phyloP scores from a whole-genome alignment of 2,329 filamentous ascomycete species.

The Thelonectria discophora region DNA sequence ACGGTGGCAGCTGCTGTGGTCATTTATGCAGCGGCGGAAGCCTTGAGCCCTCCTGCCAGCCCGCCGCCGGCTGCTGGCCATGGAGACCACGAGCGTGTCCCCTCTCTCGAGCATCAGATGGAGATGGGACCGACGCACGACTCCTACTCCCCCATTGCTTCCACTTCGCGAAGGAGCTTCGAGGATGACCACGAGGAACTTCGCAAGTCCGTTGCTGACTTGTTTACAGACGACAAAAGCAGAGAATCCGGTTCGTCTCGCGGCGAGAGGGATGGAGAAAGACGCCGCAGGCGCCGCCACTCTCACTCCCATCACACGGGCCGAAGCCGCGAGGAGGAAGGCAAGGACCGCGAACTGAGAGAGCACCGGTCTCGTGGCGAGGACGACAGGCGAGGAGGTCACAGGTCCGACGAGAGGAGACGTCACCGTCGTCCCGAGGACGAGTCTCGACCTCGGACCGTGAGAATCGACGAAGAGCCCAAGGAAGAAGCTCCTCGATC shows the following conservation, averaged over 20 bases:
- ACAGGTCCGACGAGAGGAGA: constrained; percentile 41
- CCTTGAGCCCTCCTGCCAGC: constrained; percentile 54
- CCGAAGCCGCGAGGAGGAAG: constrained; percentile 46
- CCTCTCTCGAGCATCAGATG: constrained; percentile 41
- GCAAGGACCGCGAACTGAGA: constrained; percentile 28
- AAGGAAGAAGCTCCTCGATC: constrained; percentile 35
- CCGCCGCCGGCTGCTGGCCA: constrained; percentile 38
- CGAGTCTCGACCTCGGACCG: constrained; percentile 25
- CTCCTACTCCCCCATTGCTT: constrained; percentile 47
- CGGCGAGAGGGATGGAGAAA: constrained; percentile 51
- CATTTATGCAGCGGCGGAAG: constrained; percentile 61
- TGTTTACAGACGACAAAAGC: constrained; percentile 61
- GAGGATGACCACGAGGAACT: constrained; percentile 51
- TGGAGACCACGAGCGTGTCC: constrained; percentile 38
- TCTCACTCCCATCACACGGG: constrained; percentile 48
- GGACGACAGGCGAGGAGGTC: constrained; percentile 39
- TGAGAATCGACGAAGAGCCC: constrained; percentile 15
- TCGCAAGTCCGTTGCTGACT: constrained; percentile 63
- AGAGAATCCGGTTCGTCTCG: constrained; percentile 49
- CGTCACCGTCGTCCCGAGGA: constrained; percentile 38
- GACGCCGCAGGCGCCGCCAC: constrained; percentile 53
- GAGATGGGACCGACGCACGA: constrained; percentile 36
- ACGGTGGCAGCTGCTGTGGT: constrained; percentile 63
- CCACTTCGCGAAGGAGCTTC: constrained; percentile 46
- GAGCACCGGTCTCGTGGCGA: constrained; percentile 39